Percentiles rank a stretch among this genome's conserved stretches.
phyloP scores from a whole-genome alignment of 1,284 basidiomycete species.

The Cryptococcus amylolentus region DNA sequence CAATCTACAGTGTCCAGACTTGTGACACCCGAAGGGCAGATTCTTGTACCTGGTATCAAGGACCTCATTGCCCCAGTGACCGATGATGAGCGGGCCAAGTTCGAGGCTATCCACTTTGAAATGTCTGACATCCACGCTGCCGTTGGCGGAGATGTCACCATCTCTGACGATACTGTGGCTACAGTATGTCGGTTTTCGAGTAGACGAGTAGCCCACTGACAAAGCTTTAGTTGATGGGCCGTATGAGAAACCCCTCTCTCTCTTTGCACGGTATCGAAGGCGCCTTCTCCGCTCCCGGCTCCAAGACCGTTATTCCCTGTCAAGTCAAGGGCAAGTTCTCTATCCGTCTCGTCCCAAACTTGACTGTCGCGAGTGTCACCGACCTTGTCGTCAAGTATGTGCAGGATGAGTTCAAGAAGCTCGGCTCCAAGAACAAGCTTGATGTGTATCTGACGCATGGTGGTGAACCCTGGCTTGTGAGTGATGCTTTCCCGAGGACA shows the following conservation, averaged over 20 bases:
- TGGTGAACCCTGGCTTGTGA: constrained; percentile 80
- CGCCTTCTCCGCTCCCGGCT: constrained; percentile 80
- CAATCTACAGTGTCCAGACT: constrained; percentile 61
- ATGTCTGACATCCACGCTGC: constrained; percentile 70
- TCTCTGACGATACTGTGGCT: constrained; percentile 76
- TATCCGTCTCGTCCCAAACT: constrained; percentile 80
- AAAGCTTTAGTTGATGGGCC: constrained; percentile 39
- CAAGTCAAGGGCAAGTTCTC: constrained; percentile 91
- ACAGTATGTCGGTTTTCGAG: constrained; percentile 49
- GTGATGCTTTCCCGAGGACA: constrained; percentile 2
- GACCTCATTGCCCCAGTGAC: constrained; percentile 78
- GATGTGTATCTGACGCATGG: constrained; percentile 68
- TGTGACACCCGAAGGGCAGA: constrained; percentile 75
- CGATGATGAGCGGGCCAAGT: constrained; percentile 69
- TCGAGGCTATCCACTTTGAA: constrained; percentile 70
- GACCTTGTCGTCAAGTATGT: constrained; percentile 71
- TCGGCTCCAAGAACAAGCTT: constrained; percentile 76
- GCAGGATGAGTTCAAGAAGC: constrained; percentile 73
- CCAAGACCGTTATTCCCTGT: constrained; percentile 93
- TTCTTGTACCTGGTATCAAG: constrained; percentile 86
- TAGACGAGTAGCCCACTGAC: constrained; percentile 30
- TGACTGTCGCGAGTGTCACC: constrained; percentile 68
- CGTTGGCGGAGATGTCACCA: constrained; percentile 70
- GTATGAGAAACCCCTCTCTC: constrained; percentile 67
- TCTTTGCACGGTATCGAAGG: constrained; percentile 97